These are phyloP conservation scores for Annulohypoxylon nitens DNA, from an alignment of 495 filamentous ascomycete species.

Conservation along the genomic window DNA sequence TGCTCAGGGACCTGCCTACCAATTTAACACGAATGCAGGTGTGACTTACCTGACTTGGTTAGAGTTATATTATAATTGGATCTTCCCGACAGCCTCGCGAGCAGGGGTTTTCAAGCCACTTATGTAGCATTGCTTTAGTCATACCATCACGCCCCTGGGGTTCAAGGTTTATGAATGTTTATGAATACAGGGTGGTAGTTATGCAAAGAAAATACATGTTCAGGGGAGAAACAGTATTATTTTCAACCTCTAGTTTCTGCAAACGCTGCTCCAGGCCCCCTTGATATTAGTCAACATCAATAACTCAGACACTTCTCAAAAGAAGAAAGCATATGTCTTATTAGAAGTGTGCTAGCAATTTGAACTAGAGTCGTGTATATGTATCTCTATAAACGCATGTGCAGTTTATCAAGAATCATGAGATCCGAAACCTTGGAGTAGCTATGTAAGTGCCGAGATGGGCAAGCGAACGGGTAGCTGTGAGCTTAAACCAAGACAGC, in stretches of 20 bases:
- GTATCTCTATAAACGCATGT: neutral
- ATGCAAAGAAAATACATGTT: neutral
- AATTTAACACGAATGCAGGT: slow-evolving; percentile 24
- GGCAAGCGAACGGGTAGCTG: neutral
- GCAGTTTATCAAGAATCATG: neutral
- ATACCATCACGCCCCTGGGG: neutral
- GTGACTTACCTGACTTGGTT: slow-evolving; percentile 32
- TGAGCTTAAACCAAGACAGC: neutral
- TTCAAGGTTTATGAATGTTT: neutral
- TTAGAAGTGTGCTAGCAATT: neutral
- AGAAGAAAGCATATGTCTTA: neutral
- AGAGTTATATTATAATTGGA: slow-evolving; percentile 17
- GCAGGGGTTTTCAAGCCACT: slow-evolving; percentile 17
- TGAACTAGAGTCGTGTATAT: neutral
- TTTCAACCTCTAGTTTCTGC: too few species aligned
- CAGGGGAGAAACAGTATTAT: neutral
- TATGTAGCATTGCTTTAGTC: neutral
- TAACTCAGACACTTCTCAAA: neutral
- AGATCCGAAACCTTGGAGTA: neutral
- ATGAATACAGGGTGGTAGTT: neutral
- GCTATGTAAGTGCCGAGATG: neutral
- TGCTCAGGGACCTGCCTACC: slow-evolving; percentile 29
- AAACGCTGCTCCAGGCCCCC: neutral
- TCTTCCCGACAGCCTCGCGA: slow-evolving; percentile 14
- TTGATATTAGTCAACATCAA: neutral